Percentiles rank a stretch among this genome's conserved stretches.
phyloP scores from a whole-genome alignment of 2,329 filamentous ascomycete species.

The Simplicillium sp. region DNA sequence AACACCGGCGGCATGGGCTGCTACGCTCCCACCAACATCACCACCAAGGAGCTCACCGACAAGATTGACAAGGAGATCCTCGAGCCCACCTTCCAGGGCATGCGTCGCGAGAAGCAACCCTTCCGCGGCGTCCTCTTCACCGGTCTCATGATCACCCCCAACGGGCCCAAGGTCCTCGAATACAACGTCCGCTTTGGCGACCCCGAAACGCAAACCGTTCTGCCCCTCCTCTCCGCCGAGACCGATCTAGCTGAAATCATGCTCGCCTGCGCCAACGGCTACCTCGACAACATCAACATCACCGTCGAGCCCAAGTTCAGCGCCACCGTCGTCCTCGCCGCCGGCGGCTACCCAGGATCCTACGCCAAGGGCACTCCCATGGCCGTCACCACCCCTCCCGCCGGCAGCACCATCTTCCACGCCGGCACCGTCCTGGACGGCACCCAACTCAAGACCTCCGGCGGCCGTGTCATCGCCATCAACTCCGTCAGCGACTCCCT shows the following conservation, averaged over 20 bases:
- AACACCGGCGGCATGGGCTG: conserved; percentile 98
- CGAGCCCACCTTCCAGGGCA: conserved; percentile 81
- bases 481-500: conserved; percentile 67
- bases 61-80: conserved; percentile 73
- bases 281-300: conserved; percentile 60
- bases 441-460: conserved; percentile 61
- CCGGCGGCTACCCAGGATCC: conserved; percentile 78
- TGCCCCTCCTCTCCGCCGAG: conserved; percentile 66
- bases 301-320: conserved; percentile 63
- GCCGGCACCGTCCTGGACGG: conserved; percentile 68
- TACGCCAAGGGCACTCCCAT: conserved; percentile 71
- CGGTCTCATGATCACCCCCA: conserved; percentile 83
- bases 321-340: conserved; percentile 87
- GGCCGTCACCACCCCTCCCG: conserved; percentile 33
- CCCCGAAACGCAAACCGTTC: conserved; percentile 80
- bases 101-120: conserved; percentile 69
- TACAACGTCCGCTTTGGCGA: conserved; percentile 93
- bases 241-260: conserved; percentile 84
- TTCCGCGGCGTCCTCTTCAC: conserved; percentile 75
- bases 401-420: conserved; percentile 70
- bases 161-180: conserved; percentile 75
- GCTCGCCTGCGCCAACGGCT: conserved; percentile 71
- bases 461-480: conserved; percentile 89
- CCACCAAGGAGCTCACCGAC: conserved; percentile 64
- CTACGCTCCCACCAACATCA: conserved; percentile 82